Conservation (phyloP, 202 grass and related monocot genomes). For the Zizania palustris region DNA sequence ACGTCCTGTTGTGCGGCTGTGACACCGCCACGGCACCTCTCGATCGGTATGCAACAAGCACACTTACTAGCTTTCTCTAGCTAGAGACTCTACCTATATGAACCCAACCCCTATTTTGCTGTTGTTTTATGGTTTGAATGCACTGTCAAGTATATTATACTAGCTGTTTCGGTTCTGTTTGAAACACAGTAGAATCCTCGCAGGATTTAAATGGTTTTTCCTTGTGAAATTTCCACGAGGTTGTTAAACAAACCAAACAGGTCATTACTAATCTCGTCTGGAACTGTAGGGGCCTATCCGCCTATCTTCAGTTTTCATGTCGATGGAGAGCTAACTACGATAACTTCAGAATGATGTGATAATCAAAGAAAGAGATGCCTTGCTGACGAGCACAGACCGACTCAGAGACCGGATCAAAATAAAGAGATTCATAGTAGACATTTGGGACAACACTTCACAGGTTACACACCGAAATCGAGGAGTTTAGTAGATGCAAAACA, state of each 20-base stretch:
- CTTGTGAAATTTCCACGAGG: too few species aligned
- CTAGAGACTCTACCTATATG: not conserved
- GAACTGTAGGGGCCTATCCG: not conserved
- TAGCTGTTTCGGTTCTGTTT: not conserved
- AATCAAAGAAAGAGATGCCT: too few species aligned
- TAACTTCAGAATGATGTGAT: too few species aligned
- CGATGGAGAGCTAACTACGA: not conserved
- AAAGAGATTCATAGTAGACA: slow-evolving; percentile 2
- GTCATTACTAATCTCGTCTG: not conserved
- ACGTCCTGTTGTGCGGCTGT: not conserved
- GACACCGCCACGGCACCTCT: not conserved
- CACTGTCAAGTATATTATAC: not conserved
- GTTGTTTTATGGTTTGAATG: not conserved
- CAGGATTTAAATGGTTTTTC: not conserved
- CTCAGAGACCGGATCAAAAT: not conserved
- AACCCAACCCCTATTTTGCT: not conserved
- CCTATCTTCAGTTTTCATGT: not conserved
- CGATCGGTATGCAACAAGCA: not conserved
- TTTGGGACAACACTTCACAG: not conserved
- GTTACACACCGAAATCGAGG: not conserved
- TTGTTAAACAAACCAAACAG: not conserved
- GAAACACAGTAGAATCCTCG: not conserved
- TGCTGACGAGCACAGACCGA: too few species aligned
- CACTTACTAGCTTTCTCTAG: not conserved
- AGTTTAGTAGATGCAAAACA: not conserved